phyloP scores from a whole-genome alignment of 1,139 yeast genomes.

The Scheffersomyces quercinus region DNA sequence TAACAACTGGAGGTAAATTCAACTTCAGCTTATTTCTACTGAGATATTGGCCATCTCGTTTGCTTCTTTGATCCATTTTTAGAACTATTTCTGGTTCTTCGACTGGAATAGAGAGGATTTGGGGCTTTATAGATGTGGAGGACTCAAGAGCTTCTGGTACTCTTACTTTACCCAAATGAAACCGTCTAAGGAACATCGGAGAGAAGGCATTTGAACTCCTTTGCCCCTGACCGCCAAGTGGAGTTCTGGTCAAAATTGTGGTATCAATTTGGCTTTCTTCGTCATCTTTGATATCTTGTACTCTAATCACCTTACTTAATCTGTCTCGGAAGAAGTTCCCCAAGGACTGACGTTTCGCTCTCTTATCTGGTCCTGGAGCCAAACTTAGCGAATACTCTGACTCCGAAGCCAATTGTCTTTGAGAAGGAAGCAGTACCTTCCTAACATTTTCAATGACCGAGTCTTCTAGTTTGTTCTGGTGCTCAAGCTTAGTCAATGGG shows the following conservation, averaged over 20 bases:
- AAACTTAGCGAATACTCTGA: background rate
- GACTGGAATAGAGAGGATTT: background rate
- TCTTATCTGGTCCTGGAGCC: background rate
- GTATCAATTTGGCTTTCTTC: conserved; percentile 3
- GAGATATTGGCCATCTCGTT: background rate
- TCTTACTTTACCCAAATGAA: conserved; percentile 18
- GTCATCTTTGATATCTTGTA: conserved; percentile 5
- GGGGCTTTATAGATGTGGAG: conserved; percentile 1
- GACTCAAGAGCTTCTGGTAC: background rate
- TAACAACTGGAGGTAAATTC: background rate
- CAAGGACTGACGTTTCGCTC: conserved; percentile 9
- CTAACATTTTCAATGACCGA: no score
- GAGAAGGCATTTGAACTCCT: conserved; percentile 17
- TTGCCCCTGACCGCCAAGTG: no score
- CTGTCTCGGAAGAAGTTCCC: conserved; percentile 17
- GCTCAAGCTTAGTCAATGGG: background rate
- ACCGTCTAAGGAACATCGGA: conserved; percentile 37
- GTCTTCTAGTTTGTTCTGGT: background rate
- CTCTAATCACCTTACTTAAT: conserved; percentile 18
- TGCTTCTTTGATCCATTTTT: background rate
- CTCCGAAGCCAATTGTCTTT: background rate
- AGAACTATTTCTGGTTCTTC: no score
- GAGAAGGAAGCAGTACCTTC: background rate
- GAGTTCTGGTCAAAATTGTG: no score
- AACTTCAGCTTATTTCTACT: conserved; percentile 1